phyloP scores from a whole-genome alignment of 139 green algal species.

The Chlamydomonas sp. region DNA sequence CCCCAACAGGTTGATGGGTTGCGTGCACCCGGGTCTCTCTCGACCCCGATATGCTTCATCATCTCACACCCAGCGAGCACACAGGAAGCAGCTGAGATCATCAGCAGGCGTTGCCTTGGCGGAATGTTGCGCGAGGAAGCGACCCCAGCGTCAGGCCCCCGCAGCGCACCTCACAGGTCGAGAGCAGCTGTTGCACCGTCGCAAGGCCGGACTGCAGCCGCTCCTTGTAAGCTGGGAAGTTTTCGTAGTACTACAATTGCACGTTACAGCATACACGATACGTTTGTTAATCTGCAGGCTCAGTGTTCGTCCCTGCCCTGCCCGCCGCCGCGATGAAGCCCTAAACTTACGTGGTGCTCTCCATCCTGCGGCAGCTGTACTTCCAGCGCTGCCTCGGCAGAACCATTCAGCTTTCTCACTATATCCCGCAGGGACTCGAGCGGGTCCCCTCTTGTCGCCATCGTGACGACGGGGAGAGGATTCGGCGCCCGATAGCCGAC shows the following conservation, averaged over 20 bases:
- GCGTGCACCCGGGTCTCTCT: no score
- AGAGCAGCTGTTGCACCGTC: conserved; percentile 23
- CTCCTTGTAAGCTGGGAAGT: conserved; percentile 43
- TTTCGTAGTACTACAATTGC: conserved; percentile 50
- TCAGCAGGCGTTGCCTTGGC: not conserved
- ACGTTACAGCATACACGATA: not conserved
- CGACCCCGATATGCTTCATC: no score
- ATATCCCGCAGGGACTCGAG: not conserved
- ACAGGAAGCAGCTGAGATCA: not conserved
- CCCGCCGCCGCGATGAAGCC: not conserved
- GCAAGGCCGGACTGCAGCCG: not conserved
- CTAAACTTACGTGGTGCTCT: conserved; percentile 16
- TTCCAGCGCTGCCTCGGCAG: conserved; percentile 7
- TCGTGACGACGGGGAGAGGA: no score
- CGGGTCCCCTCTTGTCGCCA: no score
- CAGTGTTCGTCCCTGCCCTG: no score
- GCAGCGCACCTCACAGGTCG: conserved; percentile 15
- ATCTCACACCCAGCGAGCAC: no score
- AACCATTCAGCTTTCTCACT: not conserved
- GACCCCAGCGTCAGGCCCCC: not conserved
- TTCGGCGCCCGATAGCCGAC: no score
- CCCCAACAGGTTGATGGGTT: no score
- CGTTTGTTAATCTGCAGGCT: no score
- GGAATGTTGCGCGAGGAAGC: not conserved
- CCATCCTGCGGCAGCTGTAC: not conserved